Evolutionary conservation across 345 rosid genomes (phyloP).

Genomic region (Eucalyptus curtisii): DNA sequence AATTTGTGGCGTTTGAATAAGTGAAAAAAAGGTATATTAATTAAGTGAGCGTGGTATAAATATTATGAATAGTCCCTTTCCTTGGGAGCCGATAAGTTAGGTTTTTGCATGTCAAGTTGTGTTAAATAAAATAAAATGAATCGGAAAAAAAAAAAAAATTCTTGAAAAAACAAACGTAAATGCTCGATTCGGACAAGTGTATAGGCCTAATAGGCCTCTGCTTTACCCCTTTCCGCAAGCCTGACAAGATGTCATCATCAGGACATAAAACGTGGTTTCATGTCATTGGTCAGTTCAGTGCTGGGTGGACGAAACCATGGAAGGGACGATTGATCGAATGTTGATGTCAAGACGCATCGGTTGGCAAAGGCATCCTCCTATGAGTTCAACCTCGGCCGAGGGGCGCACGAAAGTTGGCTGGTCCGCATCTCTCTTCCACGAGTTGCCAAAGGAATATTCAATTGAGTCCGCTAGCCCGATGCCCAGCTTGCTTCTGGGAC

Average conservation of each 20-base stretch:
- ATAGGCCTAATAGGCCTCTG: not conserved
- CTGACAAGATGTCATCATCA: not conserved
- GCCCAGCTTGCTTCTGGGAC: not conserved
- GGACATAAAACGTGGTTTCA: not conserved
- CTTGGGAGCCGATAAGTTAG: too few relatives aligned
- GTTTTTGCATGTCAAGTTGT: too few relatives aligned
- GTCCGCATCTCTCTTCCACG: not conserved
- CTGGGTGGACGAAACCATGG: not conserved
- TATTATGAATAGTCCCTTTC: too few relatives aligned
- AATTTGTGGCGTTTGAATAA: too few relatives aligned
- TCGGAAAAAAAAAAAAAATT: too few relatives aligned
- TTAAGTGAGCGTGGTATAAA: too few relatives aligned
- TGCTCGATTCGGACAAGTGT: not conserved
- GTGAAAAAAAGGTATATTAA: too few relatives aligned
- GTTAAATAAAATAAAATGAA: too few relatives aligned
- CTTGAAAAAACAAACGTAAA: too few relatives aligned
- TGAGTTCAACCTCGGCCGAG: not conserved
- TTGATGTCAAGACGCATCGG: too few relatives aligned
- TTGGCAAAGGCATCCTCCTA: not conserved
- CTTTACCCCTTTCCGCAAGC: not conserved
- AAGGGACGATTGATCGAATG: not conserved
- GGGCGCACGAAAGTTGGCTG: not conserved
- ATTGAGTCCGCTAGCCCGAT: too few relatives aligned
- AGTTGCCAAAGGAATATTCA: not conserved
- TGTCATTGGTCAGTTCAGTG: not conserved